Base-by-base conservation (phyloP, 805 yeast genomes). In the Starmera caribaea region DNA sequence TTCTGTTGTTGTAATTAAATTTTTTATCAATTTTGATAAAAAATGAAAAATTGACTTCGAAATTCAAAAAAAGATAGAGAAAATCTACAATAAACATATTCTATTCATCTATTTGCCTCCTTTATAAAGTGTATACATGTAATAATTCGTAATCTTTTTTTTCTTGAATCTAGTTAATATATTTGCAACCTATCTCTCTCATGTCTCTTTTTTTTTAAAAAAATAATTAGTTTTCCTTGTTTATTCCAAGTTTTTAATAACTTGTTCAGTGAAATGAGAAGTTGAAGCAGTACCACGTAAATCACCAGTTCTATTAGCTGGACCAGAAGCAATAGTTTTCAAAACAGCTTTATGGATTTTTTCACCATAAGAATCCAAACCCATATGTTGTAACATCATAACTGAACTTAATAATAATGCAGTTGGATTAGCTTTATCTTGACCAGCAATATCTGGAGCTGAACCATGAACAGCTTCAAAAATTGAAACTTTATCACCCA, bases 391-490 rank as follows among this genome's bases (percentile, higher is more conserved):
- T 75, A 92, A 81, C 97, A 92, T 90, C 97, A 92, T 92, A 61
- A 89, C 87, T 35, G 97, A 90, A 38, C 96, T 87, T 62, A 92
- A 76, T 63, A 92, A 74, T 61, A 92, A 69, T 42, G 98, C 98
- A 45, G 98, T 92, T 71, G 98, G 98, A 79, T 92, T 92, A 49
- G 98, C 98, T 63, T 86, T 78, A 62, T 95, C 94, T 76, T 92
- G 87, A 61, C 98, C 98, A 47, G 97, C 97, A 59, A 92, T 92
- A 66, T 92, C 98, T 55, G 98, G 98, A 48, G 98, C 98, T 43
- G 97, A 89, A 65, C 98, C 98, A 67, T 92, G 98, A 59, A 92
- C 98, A 49, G 98, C 98, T 78, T 92, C 98, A 65, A 92, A 92
- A 63, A 92, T 90, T 41, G 97, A 87, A 48, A 90, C 95, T 64